A percentile compares a stretch with the other conserved stretches of the same genome.
These are phyloP conservation scores for Xylaria sp. DNA, from an alignment of 2,329 filamentous ascomycete genomes.

Conservation along the genomic window DNA sequence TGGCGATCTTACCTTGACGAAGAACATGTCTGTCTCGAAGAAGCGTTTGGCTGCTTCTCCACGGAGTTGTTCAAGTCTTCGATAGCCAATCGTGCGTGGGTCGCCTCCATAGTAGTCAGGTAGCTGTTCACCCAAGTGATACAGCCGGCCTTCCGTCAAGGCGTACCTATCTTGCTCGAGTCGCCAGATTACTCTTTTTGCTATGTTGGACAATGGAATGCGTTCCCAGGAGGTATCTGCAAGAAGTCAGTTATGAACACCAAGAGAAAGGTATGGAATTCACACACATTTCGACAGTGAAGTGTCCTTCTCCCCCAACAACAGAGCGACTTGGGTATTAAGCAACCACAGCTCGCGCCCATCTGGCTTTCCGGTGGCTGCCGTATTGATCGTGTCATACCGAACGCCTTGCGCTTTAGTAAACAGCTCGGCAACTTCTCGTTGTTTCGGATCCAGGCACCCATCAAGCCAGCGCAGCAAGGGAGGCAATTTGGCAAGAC, in stretches of 20 bases:
- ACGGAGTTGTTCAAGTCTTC: conserved; percentile 49
- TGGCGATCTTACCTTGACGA: conserved; percentile 59
- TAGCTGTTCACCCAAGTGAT: conserved; percentile 57
- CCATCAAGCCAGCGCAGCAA: conserved; percentile 63
- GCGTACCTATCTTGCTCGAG: conserved; percentile 60
- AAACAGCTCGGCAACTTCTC: conserved; percentile 57
- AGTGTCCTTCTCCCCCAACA: conserved; percentile 67
- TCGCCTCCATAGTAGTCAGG: conserved; percentile 54
- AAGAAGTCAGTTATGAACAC: conserved; percentile 2
- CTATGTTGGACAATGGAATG: conserved; percentile 53
- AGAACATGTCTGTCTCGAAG: conserved; percentile 64
- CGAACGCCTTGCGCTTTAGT: conserved; percentile 61
- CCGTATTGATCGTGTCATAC: conserved; percentile 63
- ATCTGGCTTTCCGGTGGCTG: conserved; percentile 53
- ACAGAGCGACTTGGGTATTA: conserved; percentile 64
- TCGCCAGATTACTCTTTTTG: conserved; percentile 63
- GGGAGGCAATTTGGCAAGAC: conserved; percentile 60
- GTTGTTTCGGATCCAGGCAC: conserved; percentile 53
- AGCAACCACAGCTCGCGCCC: conserved; percentile 69
- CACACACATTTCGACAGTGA: conserved; percentile 61
- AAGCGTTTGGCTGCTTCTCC: conserved; percentile 57
- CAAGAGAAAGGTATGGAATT: not conserved
- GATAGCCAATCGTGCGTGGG: conserved; percentile 47
- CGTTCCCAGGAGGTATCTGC: conserved; percentile 63
- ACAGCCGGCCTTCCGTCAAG: conserved; percentile 52